A percentile compares a stretch with the other conserved stretches of the same genome.
Evolutionary conservation across 1,284 basidiomycete genomes (phyloP).

Genomic region (Sphaerobolus stellatus): DNA sequence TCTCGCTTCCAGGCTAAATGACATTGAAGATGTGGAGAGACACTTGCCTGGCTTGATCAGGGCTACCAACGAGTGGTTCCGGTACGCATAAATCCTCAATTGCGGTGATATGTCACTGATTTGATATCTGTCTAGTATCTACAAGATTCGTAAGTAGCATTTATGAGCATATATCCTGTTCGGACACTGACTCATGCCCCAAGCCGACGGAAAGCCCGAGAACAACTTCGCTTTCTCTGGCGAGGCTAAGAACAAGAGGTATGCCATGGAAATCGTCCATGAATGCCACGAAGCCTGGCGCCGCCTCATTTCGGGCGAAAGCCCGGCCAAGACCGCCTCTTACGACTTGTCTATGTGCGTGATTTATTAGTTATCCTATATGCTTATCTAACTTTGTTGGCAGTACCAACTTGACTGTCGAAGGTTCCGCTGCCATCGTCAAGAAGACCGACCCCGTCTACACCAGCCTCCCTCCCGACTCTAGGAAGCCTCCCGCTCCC

Average conservation of each 20-base stretch:
- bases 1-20: constrained; percentile 94
- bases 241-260: constrained; percentile 99
- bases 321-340: constrained; percentile 62
- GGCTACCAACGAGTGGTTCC: constrained; percentile 97
- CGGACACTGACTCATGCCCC: constrained; percentile 21
- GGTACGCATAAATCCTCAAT: constrained; percentile 43
- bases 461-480: constrained; percentile 72
- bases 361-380: constrained; percentile 1
- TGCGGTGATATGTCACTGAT: constrained; percentile 8
- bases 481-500: constrained; percentile 78
- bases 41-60: constrained; percentile 96
- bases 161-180: background rate
- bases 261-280: constrained; percentile 97
- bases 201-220: constrained; percentile 96
- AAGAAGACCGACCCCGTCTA: constrained; percentile 65
- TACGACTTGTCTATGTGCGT: constrained; percentile 83
- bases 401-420: constrained; percentile 71
- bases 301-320: constrained; percentile 84
- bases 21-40: constrained; percentile 98
- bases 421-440: constrained; percentile 73
- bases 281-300: constrained; percentile 99
- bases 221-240: constrained; percentile 99
- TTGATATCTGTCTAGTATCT: constrained; percentile 62
- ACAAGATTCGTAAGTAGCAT: constrained; percentile 72
- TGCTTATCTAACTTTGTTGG: constrained; percentile 14